Percentiles rank a stretch among this genome's conserved stretches.
Evolutionary conservation across 257 asterid species (phyloP).

Genomic region (Linaria vulgaris): DNA sequence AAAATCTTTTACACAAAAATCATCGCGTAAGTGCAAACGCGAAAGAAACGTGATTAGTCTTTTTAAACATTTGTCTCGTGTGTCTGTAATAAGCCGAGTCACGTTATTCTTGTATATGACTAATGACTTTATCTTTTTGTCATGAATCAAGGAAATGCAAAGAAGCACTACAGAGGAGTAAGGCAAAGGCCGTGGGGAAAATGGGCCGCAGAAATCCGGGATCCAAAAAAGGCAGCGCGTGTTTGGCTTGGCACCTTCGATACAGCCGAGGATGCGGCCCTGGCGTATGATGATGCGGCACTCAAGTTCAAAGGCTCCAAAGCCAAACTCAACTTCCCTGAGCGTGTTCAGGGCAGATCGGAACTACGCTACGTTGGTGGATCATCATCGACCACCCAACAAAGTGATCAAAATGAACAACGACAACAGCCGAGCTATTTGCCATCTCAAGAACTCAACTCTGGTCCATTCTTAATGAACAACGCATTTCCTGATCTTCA

Average conservation of each 20-base stretch:
- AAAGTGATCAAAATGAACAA: neutral
- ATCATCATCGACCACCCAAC: neutral
- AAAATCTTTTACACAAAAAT: too few relatives aligned
- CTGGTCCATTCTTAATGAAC: conserved; percentile 27
- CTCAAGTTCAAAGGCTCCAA: conserved; percentile 80
- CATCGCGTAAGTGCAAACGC: too few relatives aligned
- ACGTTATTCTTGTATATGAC: too few relatives aligned
- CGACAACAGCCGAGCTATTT: neutral
- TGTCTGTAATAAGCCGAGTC: too few relatives aligned
- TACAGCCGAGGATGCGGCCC: conserved; percentile 86
- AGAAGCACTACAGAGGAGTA: conserved; percentile 73
- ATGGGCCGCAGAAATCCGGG: conserved; percentile 91
- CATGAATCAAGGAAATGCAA: conserved; percentile 32
- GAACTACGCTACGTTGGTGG: conserved; percentile 17
- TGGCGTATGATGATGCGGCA: conserved; percentile 91
- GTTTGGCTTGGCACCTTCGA: conserved; percentile 88
- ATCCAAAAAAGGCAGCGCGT: conserved; percentile 78
- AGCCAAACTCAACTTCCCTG: conserved; percentile 86
- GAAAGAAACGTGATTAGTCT: too few relatives aligned
- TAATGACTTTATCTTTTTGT: too few relatives aligned
- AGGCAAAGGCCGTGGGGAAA: conserved; percentile 92
- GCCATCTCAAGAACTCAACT: neutral
- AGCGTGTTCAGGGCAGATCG: conserved; percentile 53
- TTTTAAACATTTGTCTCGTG: too few relatives aligned
- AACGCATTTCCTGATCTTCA: conserved; percentile 62